A percentile compares a stretch with the other conserved stretches of the same genome.
phyloP scores from a whole-genome alignment of 2,329 filamentous ascomycete species.

The Aspergillus sp. region DNA sequence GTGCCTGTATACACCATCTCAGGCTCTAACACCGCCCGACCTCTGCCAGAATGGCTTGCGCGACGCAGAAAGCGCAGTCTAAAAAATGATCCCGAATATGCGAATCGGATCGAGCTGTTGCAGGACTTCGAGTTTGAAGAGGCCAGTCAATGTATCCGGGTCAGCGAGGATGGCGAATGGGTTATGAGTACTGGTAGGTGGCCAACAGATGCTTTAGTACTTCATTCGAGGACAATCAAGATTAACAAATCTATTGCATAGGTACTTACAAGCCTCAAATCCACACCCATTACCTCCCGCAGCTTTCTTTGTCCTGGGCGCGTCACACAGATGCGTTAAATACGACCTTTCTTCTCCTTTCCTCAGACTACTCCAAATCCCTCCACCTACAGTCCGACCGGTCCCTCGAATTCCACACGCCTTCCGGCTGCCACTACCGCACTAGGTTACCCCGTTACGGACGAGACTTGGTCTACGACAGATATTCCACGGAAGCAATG shows the following conservation, averaged over 20 bases:
- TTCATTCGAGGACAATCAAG: too few species aligned
- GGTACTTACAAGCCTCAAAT: slow-evolving; percentile 77
- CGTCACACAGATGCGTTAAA: slow-evolving; percentile 91
- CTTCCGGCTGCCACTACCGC: slow-evolving; percentile 81
- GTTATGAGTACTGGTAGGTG: slow-evolving; percentile 82
- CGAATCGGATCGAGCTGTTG: slow-evolving; percentile 88
- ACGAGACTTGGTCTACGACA: slow-evolving; percentile 82
- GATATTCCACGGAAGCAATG: slow-evolving; percentile 76
- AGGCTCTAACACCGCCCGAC: slow-evolving; percentile 81
- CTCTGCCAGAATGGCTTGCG: slow-evolving; percentile 92
- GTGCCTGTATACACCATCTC: slow-evolving; percentile 95
- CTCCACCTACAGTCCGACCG: slow-evolving; percentile 91
- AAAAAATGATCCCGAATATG: slow-evolving; percentile 89
- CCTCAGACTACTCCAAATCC: slow-evolving; percentile 89
- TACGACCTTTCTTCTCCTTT: slow-evolving; percentile 84
- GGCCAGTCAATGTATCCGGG: slow-evolving; percentile 83
- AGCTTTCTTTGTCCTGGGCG: slow-evolving; percentile 88
- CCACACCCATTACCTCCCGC: slow-evolving; percentile 90
- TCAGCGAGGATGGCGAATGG: slow-evolving; percentile 96
- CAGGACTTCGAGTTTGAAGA: slow-evolving; percentile 99
- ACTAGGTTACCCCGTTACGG: slow-evolving; percentile 92
- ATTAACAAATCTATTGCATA: slow-evolving; percentile 20
- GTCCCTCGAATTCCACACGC: slow-evolving; percentile 88
- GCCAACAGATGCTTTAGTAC: too few species aligned
- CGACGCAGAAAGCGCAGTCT: slow-evolving; percentile 84